Percentiles rank a stretch among this genome's conserved stretches.
phyloP scores from a whole-genome alignment of 768 basidiomycete species.

The Mycena venus region DNA sequence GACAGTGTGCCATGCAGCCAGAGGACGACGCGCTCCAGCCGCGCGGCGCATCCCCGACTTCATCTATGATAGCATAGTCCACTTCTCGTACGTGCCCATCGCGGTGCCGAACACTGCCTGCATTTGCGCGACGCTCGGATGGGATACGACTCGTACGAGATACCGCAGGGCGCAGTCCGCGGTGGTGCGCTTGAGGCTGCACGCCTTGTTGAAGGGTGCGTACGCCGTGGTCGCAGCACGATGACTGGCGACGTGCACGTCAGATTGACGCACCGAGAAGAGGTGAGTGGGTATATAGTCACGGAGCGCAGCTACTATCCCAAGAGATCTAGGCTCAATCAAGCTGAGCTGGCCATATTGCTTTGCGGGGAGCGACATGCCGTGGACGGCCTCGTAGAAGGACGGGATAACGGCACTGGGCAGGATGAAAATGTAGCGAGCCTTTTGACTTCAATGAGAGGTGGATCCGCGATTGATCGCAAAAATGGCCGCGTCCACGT shows the following conservation, averaged over 20 bases:
- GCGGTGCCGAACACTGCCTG: slow-evolving; percentile 40
- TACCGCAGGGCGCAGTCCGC: slow-evolving; percentile 32
- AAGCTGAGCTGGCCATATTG: too few species aligned
- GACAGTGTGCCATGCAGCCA: slow-evolving; percentile 45
- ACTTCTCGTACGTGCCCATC: slow-evolving; percentile 32
- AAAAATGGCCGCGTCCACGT: too few species aligned
- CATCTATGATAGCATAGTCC: slow-evolving; percentile 41
- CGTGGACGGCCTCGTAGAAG: too few species aligned
- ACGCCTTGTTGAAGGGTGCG: slow-evolving; percentile 37
- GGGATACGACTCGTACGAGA: slow-evolving; percentile 12
- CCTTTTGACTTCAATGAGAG: too few species aligned
- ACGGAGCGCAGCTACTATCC: not conserved
- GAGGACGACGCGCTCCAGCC: slow-evolving; percentile 47
- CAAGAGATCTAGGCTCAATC: too few species aligned
- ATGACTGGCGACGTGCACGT: slow-evolving; percentile 26
- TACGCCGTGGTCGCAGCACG: slow-evolving; percentile 36
- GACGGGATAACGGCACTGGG: too few species aligned
- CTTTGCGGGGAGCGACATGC: too few species aligned
- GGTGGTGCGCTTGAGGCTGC: slow-evolving; percentile 37
- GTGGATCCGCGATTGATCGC: too few species aligned
- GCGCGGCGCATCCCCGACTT: slow-evolving; percentile 33
- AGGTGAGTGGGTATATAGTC: not conserved
- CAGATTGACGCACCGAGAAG: not conserved
- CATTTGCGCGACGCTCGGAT: slow-evolving; percentile 35
- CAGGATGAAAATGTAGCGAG: too few species aligned